Evolutionary conservation across 352 stramenopile species (phyloP), one percentile per base, ranked within the genome.

Genomic region (Pythium myriotylum): DNA sequence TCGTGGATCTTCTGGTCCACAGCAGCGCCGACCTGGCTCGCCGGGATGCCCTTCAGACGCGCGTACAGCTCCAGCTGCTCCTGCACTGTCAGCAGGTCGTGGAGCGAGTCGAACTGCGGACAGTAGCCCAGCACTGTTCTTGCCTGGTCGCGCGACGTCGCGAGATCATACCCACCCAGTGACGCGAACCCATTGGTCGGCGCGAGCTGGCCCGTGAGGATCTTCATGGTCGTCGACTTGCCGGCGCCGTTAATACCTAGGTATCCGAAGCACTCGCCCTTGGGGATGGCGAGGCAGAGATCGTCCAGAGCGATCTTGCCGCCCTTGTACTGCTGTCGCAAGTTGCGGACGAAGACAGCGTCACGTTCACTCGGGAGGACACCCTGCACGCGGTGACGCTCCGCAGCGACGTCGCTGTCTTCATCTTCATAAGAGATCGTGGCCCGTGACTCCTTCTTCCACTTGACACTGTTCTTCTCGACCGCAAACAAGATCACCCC

Each of bases 241-340:
- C 90, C 90, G 12, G 90, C 90, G 49, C 90, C 90, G 39, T 97
- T 97, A 59, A 96, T 94, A 9, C 89, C 90, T n/a, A 97, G 67
- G 47, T 95, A 94, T 0, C 84, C 89, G 57, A 97, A 97, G 53
- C 85, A 81, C 57, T 89, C 75, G 27, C 80, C 82, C 32, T 57
- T 65, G 0, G 74, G 59, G 23, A 96, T 76, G 45, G 70, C 58
- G 8, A 96, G 79, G 22, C 75, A 83, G 41, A 96, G 62, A 33
- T 84, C 68, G 43, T 87, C 62, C 35, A 94, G 57, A 8, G 88
- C 88, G 17, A 89, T 67, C 57, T 94, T 96, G 10, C 60, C 43
- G 19, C 54, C 45, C 5, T 47, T 22, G 56, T 82, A 85, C 53
- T 74, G 62, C 29, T 85, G 70, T 8, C 62, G 54, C 20, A 85